Conservation (phyloP, 75 land plant genomes). For the Adiantum capillusveneris region DNA sequence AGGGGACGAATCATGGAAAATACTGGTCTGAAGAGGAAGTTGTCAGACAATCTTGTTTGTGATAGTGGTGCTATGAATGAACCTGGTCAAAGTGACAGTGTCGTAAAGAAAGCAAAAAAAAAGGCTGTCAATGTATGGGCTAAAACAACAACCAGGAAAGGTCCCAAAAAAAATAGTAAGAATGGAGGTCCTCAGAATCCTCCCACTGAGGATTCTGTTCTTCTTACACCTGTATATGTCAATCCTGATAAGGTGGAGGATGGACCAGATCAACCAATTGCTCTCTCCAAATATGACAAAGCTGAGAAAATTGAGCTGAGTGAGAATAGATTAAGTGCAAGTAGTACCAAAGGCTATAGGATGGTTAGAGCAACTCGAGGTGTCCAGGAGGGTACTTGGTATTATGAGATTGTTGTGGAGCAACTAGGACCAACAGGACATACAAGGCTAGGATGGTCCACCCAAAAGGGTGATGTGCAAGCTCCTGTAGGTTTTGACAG, state of each 20-base stretch:
- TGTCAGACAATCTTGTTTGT: neutral
- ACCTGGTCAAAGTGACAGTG: neutral
- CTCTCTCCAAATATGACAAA: constrained; percentile 70
- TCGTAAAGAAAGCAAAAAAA: constrained; percentile 17
- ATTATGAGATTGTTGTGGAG: constrained; percentile 72
- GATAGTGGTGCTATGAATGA: neutral
- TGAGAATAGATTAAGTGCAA: constrained; percentile 66
- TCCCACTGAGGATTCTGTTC: constrained; percentile 33
- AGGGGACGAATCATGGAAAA: neutral
- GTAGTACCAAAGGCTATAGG: constrained; percentile 82
- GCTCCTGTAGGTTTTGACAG: constrained; percentile 92
- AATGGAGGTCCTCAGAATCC: constrained; percentile 6
- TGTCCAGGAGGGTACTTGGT: constrained; percentile 88
- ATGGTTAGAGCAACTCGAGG: constrained; percentile 96
- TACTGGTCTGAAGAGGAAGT: neutral
- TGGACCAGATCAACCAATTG: constrained; percentile 35
- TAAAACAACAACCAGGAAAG: constrained; percentile 47
- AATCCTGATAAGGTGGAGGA: constrained; percentile 58
- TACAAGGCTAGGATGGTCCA: constrained; percentile 87
- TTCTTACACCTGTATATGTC: constrained; percentile 42
- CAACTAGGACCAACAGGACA: constrained; percentile 75
- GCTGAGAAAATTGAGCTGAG: constrained; percentile 88
- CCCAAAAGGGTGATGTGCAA: constrained; percentile 87
- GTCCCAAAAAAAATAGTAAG: constrained; percentile 40
- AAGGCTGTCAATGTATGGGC: constrained; percentile 48